Conservation (phyloP, 176 grass and related monocot genomes). For the Dendrocalamus sinicus region DNA sequence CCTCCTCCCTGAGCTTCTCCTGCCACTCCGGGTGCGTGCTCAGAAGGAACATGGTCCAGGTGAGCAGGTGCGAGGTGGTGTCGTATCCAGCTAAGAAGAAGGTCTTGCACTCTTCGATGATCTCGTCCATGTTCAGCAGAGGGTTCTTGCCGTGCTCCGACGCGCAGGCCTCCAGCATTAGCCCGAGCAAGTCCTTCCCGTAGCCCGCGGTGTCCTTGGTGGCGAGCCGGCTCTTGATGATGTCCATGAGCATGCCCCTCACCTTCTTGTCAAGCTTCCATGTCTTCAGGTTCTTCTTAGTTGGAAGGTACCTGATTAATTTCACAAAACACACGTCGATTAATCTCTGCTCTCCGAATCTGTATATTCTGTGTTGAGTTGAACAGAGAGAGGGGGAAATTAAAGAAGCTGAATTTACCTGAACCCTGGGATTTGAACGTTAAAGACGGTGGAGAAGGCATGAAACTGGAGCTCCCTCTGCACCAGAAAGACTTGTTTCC, state of each 20-base stretch:
- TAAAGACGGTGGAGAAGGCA: conserved; percentile 39
- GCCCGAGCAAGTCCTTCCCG: conserved; percentile 50
- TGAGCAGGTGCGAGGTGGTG: conserved; percentile 54
- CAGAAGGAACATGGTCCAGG: conserved; percentile 54
- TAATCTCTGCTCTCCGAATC: no score
- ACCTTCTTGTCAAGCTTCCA: conserved; percentile 46
- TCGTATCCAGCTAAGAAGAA: conserved; percentile 52
- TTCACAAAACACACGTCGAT: not conserved
- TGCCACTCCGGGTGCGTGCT: conserved; percentile 62
- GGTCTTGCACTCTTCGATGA: conserved; percentile 35
- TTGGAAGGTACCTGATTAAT: conserved; percentile 43
- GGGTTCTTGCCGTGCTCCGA: not conserved
- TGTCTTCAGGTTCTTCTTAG: conserved; percentile 9
- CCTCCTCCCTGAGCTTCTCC: not conserved
- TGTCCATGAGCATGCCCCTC: conserved; percentile 39
- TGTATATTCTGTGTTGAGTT: no score
- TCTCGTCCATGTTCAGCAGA: conserved; percentile 53
- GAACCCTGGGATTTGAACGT: conserved; percentile 31
- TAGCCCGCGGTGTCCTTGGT: conserved; percentile 5
- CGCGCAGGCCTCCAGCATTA: conserved; percentile 24
- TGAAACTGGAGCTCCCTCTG: conserved; percentile 56
- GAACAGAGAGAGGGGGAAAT: no score
- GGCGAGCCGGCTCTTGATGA: conserved; percentile 34
- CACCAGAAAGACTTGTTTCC: conserved; percentile 50
- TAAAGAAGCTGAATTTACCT: not conserved